Evolutionary conservation across 805 yeast species (phyloP).

Genomic region (Ascoidea rubescens): DNA sequence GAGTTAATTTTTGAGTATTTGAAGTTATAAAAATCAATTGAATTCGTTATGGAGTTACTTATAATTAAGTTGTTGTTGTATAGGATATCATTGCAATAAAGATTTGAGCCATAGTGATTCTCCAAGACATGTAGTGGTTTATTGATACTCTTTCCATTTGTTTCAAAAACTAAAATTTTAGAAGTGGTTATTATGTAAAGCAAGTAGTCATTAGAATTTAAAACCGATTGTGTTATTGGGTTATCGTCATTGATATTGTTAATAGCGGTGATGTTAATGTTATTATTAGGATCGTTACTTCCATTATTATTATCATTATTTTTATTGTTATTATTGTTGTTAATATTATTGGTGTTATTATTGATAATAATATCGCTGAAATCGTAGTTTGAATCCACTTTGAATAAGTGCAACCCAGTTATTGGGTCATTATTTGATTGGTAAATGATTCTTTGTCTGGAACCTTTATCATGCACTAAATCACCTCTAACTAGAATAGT

Average conservation of each 20-base stretch:
- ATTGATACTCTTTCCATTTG: slow-evolving; percentile 68
- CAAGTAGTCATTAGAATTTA: slow-evolving; percentile 12
- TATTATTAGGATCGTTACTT: too few relatives aligned
- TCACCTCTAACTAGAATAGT: slow-evolving; percentile 82
- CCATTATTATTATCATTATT: too few relatives aligned
- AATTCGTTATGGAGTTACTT: slow-evolving; percentile 1
- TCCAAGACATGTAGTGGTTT: slow-evolving; percentile 37
- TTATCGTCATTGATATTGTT: neutral
- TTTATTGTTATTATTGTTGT: too few relatives aligned
- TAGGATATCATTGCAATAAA: slow-evolving; percentile 30
- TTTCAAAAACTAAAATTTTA: slow-evolving; percentile 53
- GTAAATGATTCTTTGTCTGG: slow-evolving; percentile 71
- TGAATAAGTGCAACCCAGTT: slow-evolving; percentile 52
- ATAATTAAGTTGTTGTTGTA: slow-evolving; percentile 10
- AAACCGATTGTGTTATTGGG: too few relatives aligned
- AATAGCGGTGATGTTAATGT: slow-evolving; percentile 12
- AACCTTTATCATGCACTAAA: slow-evolving; percentile 73
- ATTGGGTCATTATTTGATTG: slow-evolving; percentile 62
- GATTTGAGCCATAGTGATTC: slow-evolving; percentile 31
- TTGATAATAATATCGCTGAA: neutral
- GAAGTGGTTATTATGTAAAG: slow-evolving; percentile 68
- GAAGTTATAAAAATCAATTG: slow-evolving; percentile 9
- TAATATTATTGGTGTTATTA: neutral
- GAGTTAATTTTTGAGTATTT: slow-evolving; percentile 9
- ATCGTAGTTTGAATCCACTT: slow-evolving; percentile 24